Conservation (phyloP, 2,329 filamentous ascomycete genomes). For the Ophidiomyces ophidiicola region DNA sequence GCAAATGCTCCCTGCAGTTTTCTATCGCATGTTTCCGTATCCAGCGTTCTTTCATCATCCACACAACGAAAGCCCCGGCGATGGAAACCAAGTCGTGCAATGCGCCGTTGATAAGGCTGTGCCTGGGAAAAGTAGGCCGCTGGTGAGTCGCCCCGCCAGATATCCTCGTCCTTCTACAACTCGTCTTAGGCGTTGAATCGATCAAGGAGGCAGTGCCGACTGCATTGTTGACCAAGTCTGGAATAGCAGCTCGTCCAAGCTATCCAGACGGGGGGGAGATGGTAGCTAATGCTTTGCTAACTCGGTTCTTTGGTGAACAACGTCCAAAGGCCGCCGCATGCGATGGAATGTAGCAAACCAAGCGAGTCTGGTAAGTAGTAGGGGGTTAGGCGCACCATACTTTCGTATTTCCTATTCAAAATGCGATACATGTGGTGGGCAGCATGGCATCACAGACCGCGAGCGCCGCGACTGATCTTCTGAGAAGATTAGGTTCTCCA, state of each 20-base stretch:
- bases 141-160: conserved; percentile 5
- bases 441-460: too few relatives aligned
- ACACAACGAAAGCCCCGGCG: too few relatives aligned
- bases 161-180: not conserved
- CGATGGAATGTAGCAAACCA: conserved; percentile 6
- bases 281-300: too few relatives aligned
- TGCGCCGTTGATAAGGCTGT: conserved; percentile 8
- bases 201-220: too few relatives aligned
- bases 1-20: not conserved
- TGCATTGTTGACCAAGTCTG: too few relatives aligned
- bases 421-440: too few relatives aligned
- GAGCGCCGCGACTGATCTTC: too few relatives aligned
- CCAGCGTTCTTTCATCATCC: conserved; percentile 2
- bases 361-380: conserved; percentile 4
- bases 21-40: not conserved
- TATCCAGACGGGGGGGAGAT: too few relatives aligned
- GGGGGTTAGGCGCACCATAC: not conserved
- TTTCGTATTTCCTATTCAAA: too few relatives aligned
- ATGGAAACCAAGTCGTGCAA: not conserved
- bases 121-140: conserved; percentile 4
- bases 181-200: not conserved
- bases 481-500: not conserved
- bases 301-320: not conserved
- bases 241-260: not conserved
- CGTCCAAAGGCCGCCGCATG: conserved; percentile 10